These are phyloP conservation scores for Zygosaccharomyces siamensis DNA, from an alignment of 805 yeast species.

Conservation along the genomic window DNA sequence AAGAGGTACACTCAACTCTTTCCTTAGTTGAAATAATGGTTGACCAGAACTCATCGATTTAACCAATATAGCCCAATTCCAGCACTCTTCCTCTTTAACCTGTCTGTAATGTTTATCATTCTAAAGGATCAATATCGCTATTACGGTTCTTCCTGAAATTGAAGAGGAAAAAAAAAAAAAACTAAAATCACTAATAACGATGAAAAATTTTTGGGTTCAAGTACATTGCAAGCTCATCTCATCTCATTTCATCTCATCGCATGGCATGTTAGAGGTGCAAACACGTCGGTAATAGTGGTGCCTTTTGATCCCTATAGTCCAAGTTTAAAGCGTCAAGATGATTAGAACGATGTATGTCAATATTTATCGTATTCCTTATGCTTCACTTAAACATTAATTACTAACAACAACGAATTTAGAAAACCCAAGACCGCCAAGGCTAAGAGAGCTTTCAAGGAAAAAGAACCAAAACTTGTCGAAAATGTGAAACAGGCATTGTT, in stretches of 20 bases:
- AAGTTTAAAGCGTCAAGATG: conserved; percentile 19
- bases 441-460: conserved; percentile 86
- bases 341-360: conserved; percentile 36
- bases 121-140: not conserved
- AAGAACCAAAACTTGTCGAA: conserved; percentile 83
- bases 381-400: not conserved
- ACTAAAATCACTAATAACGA: not conserved
- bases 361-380: not conserved
- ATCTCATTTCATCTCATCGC: conserved; percentile 6
- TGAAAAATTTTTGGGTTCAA: conserved; percentile 6
- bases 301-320: not conserved
- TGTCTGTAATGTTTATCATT: not conserved
- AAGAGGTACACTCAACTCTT: conserved; percentile 32
- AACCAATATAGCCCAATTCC: not conserved
- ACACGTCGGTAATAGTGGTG: not conserved
- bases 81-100: not conserved
- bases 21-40: conserved; percentile 32
- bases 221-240: conserved; percentile 6
- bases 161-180: not conserved
- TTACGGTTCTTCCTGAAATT: not conserved
- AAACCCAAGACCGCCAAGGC: conserved; percentile 94
- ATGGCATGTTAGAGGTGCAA: not conserved
- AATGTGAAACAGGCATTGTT: conserved; percentile 87
- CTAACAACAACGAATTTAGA: conserved; percentile 40
- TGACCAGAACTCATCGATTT: conserved; percentile 9